Base-by-base conservation (phyloP, 768 basidiomycete genomes). In the Rhizopogon roseolus region DNA sequence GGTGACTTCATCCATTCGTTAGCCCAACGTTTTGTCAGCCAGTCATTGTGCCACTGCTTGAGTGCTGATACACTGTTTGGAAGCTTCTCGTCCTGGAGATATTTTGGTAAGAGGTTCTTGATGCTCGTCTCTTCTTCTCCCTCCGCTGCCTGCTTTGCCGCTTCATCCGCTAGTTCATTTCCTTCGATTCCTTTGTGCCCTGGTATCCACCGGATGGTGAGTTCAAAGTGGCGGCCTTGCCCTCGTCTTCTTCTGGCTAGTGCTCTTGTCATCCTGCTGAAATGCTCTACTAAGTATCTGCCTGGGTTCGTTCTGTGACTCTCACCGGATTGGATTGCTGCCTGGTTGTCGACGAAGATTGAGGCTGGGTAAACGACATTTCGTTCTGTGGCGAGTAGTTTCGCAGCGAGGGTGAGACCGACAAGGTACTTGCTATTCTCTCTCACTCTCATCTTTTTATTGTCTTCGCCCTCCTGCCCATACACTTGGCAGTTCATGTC, bases 391-490 rank as follows among this genome's bases (percentile, higher is more conserved):
- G n/a, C n/a, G 9, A 41, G 7, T 2, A 41, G 22, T 6, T 22
- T n/a, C 2, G 41, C 9, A 0, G 41, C 41, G 9, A 41, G 41
- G 0, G 22, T 41, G 11, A 41, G 0, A 2, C 29, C 29, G n/a
- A n/a, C n/a, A n/a, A 95, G 80, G 90, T 83, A 36, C 36, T 65
- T 57, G 19, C 25, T 22, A 22, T 22, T 22, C 3, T 22, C 22
- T 22, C 22, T 22, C 22, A 22, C 22, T 22, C 22, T 22, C 22
- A 22, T 22, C 22, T 22, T 22, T 22, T 3, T 3, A 22, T 22
- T 22, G 22, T 22, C 22, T 22, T 22, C 22, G 22, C 22, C 22
- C 22, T 9, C 36, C 42, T 17, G 5, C 58, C 48, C 14, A 17
- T 8, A 22, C 41, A 25, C 22, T 28, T 36, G n/a, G 16, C 19